A percentile compares a stretch with the other conserved stretches of the same genome.
phyloP scores from a whole-genome alignment of 768 basidiomycete species.

The Clathrus columnatus region DNA sequence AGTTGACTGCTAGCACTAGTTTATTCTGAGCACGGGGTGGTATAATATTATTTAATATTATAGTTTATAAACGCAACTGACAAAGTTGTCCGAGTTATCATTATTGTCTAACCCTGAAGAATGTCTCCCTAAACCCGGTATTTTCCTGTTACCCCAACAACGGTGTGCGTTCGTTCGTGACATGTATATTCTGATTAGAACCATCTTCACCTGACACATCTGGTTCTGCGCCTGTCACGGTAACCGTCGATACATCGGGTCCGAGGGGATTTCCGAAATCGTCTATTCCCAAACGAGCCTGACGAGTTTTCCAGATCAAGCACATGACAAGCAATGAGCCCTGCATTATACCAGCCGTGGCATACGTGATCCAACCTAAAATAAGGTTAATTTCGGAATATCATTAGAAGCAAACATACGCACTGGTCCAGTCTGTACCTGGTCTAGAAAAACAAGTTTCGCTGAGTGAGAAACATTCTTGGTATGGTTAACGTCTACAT shows the following conservation, averaged over 20 bases:
- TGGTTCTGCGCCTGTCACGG: neutral
- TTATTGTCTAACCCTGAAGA: too few relatives aligned
- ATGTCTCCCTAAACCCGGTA: neutral
- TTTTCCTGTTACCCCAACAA: neutral
- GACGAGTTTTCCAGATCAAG: constrained; percentile 73
- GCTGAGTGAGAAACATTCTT: neutral
- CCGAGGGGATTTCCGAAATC: constrained; percentile 71
- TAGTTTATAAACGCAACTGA: too few relatives aligned
- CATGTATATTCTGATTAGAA: neutral
- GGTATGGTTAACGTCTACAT: neutral
- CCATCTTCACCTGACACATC: neutral
- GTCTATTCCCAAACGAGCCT: constrained; percentile 65
- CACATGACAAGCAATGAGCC: constrained; percentile 77
- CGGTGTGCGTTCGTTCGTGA: neutral
- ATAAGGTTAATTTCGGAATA: neutral
- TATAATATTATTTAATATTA: too few relatives aligned
- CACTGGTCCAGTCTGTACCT: constrained; percentile 81
- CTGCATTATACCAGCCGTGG: constrained; percentile 80
- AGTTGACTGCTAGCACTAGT: too few relatives aligned
- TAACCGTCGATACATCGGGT: constrained; percentile 5
- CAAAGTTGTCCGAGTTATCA: too few relatives aligned
- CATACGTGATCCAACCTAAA: constrained; percentile 72
- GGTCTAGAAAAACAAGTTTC: constrained; percentile 35
- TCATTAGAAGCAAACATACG: constrained; percentile 15
- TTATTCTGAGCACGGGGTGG: too few relatives aligned